A percentile compares a stretch with the other conserved stretches of the same genome.
phyloP scores from a whole-genome alignment of 345 rosid species.

The Bruguiera parviflora region DNA sequence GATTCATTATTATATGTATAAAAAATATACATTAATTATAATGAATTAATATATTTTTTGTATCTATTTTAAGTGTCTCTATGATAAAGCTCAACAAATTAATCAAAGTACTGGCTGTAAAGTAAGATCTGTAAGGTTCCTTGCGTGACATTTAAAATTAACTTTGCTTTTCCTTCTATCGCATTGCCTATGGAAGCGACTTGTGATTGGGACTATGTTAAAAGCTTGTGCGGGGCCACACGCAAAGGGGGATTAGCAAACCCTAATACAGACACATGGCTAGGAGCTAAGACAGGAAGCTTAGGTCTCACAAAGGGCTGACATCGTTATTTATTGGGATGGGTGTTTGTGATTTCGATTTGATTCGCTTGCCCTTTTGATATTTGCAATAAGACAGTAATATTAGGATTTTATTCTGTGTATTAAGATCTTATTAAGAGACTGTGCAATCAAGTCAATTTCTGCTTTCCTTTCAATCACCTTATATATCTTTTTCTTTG shows the following conservation, averaged over 20 bases:
- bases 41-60: too few species aligned
- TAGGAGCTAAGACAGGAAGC: constrained; percentile 20
- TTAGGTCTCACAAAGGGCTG: constrained; percentile 49
- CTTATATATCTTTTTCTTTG: too few species aligned
- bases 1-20: too few species aligned
- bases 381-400: not conserved
- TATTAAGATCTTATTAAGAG: not conserved
- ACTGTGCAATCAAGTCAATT: not conserved
- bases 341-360: constrained; percentile 29
- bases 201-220: constrained; percentile 36
- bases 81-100: too few species aligned
- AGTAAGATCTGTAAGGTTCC: not conserved
- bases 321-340: constrained; percentile 43
- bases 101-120: not conserved
- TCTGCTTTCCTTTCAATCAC: not conserved
- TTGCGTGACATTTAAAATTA: not conserved
- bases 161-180: constrained; percentile 11
- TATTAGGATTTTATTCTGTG: not conserved
- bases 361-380: constrained; percentile 13
- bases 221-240: constrained; percentile 22
- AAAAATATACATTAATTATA: too few species aligned
- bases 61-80: too few species aligned
- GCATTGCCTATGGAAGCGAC: constrained; percentile 25
- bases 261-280: constrained; percentile 36
- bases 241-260: constrained; percentile 27